Conservation (phyloP, 208 protist species). For the Baffinella frigidus region DNA sequence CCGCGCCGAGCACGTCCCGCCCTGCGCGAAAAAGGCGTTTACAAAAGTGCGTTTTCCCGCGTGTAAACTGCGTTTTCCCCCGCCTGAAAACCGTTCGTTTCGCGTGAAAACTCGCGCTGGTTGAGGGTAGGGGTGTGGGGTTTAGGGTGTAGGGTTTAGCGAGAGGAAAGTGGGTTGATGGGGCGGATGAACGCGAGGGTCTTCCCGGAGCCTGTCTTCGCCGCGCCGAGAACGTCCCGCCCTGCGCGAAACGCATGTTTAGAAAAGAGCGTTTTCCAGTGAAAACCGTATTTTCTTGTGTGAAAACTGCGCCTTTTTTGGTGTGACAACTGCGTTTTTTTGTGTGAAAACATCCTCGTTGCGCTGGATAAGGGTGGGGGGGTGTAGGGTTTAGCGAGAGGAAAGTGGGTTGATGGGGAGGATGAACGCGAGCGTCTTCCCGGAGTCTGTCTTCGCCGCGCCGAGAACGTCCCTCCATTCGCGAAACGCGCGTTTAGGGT, state of each 20-base stretch:
- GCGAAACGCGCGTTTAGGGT: no score
- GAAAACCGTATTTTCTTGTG: no score
- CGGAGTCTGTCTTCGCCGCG: conserved; percentile 78
- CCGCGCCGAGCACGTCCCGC: conserved; percentile 95
- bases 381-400: no score
- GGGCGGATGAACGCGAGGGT: conserved; percentile 50
- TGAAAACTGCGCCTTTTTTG: no score
- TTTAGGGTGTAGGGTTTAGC: no score
- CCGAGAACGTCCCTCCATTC: conserved; percentile 97
- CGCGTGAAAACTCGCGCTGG: conserved; percentile 87
- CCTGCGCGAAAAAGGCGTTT: conserved; percentile 90
- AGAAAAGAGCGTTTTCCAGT: no score
- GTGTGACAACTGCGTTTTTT: no score
- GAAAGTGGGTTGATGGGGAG: conserved; percentile 6
- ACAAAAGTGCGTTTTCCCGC: no score
- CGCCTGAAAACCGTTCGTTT: conserved; percentile 91
- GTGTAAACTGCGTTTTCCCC: conserved; percentile 78
- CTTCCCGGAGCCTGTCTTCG: conserved; percentile 69
- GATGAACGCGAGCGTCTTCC: conserved; percentile 56
- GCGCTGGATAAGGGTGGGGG: no score
- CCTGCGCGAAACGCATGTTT: conserved; percentile 91
- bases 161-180: no score
- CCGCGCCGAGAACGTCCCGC: conserved; percentile 95
- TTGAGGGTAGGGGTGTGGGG: no score
- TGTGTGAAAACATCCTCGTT: no score